These are phyloP conservation scores for Hawksworthiomyces lignivorus DNA, from an alignment of 2,329 filamentous ascomycete species.

Conservation along the genomic window DNA sequence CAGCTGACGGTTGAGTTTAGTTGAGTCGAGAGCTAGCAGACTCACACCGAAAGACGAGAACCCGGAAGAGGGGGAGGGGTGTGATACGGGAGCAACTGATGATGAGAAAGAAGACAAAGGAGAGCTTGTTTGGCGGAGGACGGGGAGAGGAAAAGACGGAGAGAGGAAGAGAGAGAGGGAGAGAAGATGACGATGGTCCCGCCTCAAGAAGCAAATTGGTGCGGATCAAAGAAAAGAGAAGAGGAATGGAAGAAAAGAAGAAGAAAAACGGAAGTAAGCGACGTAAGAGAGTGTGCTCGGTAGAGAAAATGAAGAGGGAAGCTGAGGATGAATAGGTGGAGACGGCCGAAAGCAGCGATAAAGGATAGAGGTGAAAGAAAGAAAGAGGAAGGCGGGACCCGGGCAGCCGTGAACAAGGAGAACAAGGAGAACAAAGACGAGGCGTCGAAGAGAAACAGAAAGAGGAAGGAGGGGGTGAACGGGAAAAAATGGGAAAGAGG, in stretches of 20 bases:
- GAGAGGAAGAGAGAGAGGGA: background rate
- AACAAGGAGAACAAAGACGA: background rate
- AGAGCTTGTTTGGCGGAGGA: too few species aligned
- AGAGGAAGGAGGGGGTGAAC: background rate
- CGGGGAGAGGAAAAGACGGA: background rate
- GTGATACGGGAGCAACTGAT: constrained; percentile 8
- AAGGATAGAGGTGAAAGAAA: constrained; percentile 4
- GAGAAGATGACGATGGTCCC: background rate
- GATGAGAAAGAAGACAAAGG: constrained; percentile 4
- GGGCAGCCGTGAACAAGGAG: background rate
- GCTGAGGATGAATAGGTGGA: background rate
- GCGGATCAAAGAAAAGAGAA: background rate
- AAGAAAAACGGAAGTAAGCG: background rate
- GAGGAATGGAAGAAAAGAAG: background rate
- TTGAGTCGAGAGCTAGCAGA: background rate
- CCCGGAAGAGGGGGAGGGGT: constrained; percentile 2
- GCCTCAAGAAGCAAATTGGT: background rate
- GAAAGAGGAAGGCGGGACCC: constrained; percentile 1
- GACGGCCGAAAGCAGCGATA: constrained; percentile 14
- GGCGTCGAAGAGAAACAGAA: background rate
- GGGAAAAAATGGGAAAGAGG: background rate
- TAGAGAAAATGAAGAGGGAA: too few species aligned
- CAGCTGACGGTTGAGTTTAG: background rate
- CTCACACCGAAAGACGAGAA: constrained; percentile 2
- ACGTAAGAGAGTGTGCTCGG: too few species aligned